phyloP scores from a whole-genome alignment of 2,329 filamentous ascomycete genomes.

The Venturia nashicola region DNA sequence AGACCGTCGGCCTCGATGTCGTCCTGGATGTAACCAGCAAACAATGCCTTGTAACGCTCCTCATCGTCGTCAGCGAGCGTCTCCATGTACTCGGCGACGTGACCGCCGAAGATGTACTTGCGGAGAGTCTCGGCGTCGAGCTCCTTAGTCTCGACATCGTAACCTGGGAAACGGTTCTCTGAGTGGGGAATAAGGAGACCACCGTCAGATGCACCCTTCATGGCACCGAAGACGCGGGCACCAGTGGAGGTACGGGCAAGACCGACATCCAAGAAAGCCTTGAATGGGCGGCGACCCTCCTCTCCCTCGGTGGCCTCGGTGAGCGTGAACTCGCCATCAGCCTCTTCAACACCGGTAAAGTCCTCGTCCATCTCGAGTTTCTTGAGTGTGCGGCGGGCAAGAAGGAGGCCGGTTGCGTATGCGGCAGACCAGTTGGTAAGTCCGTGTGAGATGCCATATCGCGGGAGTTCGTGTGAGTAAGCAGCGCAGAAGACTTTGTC shows the following conservation, averaged over 20 bases:
- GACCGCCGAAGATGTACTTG: constrained; percentile 98
- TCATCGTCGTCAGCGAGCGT: constrained; percentile 97
- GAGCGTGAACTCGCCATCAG: constrained; percentile 88
- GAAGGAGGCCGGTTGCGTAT: constrained; percentile 91
- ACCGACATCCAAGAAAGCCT: constrained; percentile 97
- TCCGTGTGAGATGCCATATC: constrained; percentile 96
- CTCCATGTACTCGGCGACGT: constrained; percentile 99
- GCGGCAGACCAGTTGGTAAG: constrained; percentile 99
- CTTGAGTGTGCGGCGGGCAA: constrained; percentile 91
- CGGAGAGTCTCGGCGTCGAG: constrained; percentile 92
- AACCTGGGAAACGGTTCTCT: constrained; percentile 99
- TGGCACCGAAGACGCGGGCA: constrained; percentile 96
- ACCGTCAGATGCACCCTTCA: constrained; percentile 99
- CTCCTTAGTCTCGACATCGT: constrained; percentile 94
- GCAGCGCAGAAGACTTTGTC: constrained; percentile 93
- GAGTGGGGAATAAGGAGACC: constrained; percentile 96
- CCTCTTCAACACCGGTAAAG: constrained; percentile 93
- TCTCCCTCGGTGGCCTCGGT: constrained; percentile 89
- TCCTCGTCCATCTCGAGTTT: constrained; percentile 92
- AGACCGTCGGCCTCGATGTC: constrained; percentile 92
- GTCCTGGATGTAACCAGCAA: constrained; percentile 94
- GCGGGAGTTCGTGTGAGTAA: constrained; percentile 95
- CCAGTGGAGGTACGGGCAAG: constrained; percentile 94
- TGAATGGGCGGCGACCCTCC: constrained; percentile 90
- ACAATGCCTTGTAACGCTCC: constrained; percentile 98